Percentiles rank a stretch among this genome's conserved stretches.
Conservation (phyloP, 306 rosid genomes). For the Gastrolobium bilobum region DNA sequence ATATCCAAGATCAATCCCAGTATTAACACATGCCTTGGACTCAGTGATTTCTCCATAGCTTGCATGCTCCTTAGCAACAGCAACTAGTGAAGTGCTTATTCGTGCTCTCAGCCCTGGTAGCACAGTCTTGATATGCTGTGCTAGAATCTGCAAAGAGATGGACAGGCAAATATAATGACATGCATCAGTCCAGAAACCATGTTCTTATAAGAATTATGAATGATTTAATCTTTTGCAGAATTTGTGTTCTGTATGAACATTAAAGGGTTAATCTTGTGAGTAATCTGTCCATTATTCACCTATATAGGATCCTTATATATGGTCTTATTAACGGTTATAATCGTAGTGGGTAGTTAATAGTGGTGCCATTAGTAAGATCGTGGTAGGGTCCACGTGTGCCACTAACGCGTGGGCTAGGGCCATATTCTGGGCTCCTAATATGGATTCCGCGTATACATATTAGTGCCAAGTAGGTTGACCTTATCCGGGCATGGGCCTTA, state of each 20-base stretch:
- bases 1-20: constrained; percentile 9
- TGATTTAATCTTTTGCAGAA: not conserved
- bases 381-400: too few relatives aligned
- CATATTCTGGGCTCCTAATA: too few relatives aligned
- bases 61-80: constrained; percentile 96
- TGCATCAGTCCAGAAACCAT: constrained; percentile 38
- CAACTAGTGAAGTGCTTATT: constrained; percentile 79
- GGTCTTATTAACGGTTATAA: too few relatives aligned
- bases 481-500: too few relatives aligned
- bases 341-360: too few relatives aligned
- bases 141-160: constrained; percentile 76
- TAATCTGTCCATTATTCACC: too few relatives aligned
- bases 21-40: constrained; percentile 73
- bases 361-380: too few relatives aligned
- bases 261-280: too few relatives aligned
- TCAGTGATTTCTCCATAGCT: constrained; percentile 96
- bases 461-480: too few relatives aligned
- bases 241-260: not conserved
- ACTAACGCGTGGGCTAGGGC: too few relatives aligned
- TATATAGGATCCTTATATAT: too few relatives aligned
- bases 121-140: constrained; percentile 86
- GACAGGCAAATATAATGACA: constrained; percentile 38
- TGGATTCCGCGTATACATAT: too few relatives aligned
- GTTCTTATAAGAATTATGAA: constrained; percentile 22
- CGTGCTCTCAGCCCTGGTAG: constrained; percentile 95